A percentile compares a stretch with the other conserved stretches of the same genome.
Evolutionary conservation across 768 basidiomycete species (phyloP).

Genomic region (Suillus discolor): DNA sequence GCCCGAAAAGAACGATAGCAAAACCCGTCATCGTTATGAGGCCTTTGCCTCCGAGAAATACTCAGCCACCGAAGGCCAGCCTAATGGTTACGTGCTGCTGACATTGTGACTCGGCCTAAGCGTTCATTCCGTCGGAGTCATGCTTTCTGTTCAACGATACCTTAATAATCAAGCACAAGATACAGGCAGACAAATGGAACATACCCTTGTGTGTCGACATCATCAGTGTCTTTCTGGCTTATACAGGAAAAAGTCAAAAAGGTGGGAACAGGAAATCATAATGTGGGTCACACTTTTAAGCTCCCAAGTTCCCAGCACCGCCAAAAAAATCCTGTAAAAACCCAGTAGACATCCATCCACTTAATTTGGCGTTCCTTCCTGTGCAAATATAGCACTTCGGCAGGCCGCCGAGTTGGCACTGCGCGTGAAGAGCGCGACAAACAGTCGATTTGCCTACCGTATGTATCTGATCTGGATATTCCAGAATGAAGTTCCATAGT

Average conservation of each 20-base stretch:
- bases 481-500: neutral
- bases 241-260: neutral
- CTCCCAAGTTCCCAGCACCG: neutral
- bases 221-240: neutral
- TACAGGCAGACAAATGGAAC: neutral
- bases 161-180: neutral
- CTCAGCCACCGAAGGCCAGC: neutral
- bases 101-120: neutral
- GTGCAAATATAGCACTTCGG: neutral
- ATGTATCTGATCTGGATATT: neutral
- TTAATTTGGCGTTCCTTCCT: neutral
- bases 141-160: neutral
- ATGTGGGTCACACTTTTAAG: neutral
- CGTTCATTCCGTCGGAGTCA: neutral
- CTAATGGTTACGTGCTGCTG: too few relatives aligned
- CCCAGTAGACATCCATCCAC: neutral
- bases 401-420: neutral
- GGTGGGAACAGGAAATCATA: too few relatives aligned
- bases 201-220: neutral
- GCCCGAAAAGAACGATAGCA: neutral
- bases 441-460: neutral
- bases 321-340: neutral
- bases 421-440: neutral
- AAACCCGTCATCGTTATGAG: too few relatives aligned
- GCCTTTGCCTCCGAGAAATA: neutral